phyloP scores from a whole-genome alignment of 2,329 filamentous ascomycete genomes.

The Ophiostoma angusticollis region DNA sequence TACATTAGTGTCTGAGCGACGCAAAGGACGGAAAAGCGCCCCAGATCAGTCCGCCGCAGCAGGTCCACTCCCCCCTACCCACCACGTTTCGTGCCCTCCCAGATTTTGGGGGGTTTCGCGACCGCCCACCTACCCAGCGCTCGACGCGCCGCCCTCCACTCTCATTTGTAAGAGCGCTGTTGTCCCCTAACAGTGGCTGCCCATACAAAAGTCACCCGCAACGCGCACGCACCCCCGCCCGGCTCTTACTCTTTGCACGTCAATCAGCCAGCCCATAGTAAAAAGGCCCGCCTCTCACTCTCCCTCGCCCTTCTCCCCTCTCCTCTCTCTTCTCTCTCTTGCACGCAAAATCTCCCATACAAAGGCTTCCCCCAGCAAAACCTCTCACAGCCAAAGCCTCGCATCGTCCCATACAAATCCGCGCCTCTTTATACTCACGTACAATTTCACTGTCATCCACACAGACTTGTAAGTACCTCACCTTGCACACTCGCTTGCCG shows the following conservation, averaged over 20 bases:
- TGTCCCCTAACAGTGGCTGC: neutral
- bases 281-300: conserved; percentile 42
- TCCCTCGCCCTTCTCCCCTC: conserved; percentile 44
- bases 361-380: conserved; percentile 41
- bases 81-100: conserved; percentile 2
- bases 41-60: conserved; percentile 11
- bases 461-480: conserved; percentile 42
- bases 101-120: conserved; percentile 13
- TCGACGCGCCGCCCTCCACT: neutral
- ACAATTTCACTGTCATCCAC: conserved; percentile 32
- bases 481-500: conserved; percentile 24
- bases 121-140: conserved; percentile 18
- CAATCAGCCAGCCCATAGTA: conserved; percentile 52
- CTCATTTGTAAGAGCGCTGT: neutral
- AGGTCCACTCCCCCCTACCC: conserved; percentile 6
- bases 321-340: conserved; percentile 38
- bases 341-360: conserved; percentile 36
- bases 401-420: conserved; percentile 36
- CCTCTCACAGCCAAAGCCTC: conserved; percentile 16
- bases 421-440: conserved; percentile 19
- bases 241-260: conserved; percentile 21
- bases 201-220: conserved; percentile 12
- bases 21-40: conserved; percentile 8
- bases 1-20: conserved; percentile 11
- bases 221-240: conserved; percentile 14